A percentile compares a stretch with the other conserved stretches of the same genome.
Conservation (phyloP, 257 asterid genomes). For the Lycium ferocissimum region DNA sequence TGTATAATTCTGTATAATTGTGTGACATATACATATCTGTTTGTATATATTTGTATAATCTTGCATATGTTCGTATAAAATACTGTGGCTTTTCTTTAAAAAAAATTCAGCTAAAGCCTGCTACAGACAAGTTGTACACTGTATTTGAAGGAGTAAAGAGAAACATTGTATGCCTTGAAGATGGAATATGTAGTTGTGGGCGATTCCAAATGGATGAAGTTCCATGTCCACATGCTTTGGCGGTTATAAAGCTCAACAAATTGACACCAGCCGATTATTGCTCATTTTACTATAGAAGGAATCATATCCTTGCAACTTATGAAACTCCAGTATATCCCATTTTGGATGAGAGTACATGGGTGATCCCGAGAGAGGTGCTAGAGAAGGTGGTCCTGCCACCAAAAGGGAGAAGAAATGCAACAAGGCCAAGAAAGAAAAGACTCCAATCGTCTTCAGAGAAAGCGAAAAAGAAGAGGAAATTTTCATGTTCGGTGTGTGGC, state of each 20-base stretch:
- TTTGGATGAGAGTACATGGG: not conserved
- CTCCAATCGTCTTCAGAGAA: too few relatives aligned
- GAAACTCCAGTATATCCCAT: not conserved
- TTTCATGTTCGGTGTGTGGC: too few relatives aligned
- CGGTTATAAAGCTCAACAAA: not conserved
- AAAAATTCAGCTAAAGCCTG: not conserved
- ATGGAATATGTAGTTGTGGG: not conserved
- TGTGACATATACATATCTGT: too few relatives aligned
- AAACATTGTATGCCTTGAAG: not conserved
- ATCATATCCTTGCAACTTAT: not conserved
- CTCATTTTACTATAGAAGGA: not conserved
- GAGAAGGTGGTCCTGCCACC: not conserved
- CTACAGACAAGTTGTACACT: not conserved
- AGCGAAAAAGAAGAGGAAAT: too few relatives aligned
- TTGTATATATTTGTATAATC: too few relatives aligned
- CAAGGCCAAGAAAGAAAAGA: not conserved
- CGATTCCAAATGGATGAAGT: not conserved
- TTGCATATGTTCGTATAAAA: too few relatives aligned
- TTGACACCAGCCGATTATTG: not conserved
- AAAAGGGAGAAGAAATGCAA: not conserved
- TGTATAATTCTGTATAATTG: too few relatives aligned
- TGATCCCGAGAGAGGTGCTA: not conserved
- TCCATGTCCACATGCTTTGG: not conserved
- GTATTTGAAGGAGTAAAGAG: not conserved
- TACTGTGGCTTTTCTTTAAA: too few relatives aligned